Conservation (phyloP, 2,329 filamentous ascomycete genomes). For the Claviceps sp. region DNA sequence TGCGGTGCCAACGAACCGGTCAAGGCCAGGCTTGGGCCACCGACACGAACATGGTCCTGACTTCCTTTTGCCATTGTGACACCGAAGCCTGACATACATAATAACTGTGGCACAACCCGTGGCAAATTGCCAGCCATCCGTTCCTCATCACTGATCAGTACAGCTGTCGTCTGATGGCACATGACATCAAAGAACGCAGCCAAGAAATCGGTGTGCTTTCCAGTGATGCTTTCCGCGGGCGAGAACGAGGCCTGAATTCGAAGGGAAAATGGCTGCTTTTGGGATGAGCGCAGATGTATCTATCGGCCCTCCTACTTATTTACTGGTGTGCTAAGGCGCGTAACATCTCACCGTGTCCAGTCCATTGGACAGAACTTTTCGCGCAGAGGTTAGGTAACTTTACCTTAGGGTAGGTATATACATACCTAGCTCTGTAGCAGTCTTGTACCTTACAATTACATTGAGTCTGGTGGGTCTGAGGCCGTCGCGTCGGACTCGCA, state of each 20-base stretch:
- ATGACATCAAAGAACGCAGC: background rate
- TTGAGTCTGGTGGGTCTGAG: too few relatives aligned
- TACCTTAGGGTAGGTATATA: too few relatives aligned
- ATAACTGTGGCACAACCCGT: background rate
- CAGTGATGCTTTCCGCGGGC: background rate
- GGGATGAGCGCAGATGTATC: background rate
- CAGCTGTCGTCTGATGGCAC: background rate
- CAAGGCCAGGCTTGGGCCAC: background rate
- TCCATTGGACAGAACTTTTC: background rate
- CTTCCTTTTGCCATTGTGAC: background rate
- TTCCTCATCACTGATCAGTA: background rate
- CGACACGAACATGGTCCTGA: background rate
- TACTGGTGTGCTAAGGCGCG: too few relatives aligned
- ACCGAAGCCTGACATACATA: background rate
- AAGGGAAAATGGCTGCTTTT: background rate
- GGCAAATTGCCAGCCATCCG: background rate
- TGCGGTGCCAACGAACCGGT: background rate
- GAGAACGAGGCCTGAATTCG: background rate
- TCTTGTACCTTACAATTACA: too few relatives aligned
- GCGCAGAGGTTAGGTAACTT: background rate
- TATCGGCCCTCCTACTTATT: background rate
- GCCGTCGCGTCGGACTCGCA: too few relatives aligned
- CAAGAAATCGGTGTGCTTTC: conserved; percentile 1
- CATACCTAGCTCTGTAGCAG: too few relatives aligned
- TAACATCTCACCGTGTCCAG: background rate